Conservation (phyloP, 495 filamentous ascomycete genomes). For the Neurospora sp. region DNA sequence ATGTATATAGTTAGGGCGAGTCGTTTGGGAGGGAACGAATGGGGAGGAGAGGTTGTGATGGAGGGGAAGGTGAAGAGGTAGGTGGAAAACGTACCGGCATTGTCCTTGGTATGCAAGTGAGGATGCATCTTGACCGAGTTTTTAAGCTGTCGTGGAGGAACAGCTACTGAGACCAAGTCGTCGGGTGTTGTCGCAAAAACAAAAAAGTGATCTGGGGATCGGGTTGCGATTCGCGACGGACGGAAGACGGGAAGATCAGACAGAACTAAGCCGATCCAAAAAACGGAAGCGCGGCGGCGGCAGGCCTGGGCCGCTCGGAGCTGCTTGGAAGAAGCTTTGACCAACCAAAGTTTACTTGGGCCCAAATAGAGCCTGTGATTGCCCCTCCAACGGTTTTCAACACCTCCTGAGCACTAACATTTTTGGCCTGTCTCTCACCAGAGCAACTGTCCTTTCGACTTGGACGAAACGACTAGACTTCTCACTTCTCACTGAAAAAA, state of each 20-base stretch:
- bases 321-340: slow-evolving; percentile 16
- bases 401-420: neutral
- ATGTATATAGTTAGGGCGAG: no score
- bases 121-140: slow-evolving; percentile 76
- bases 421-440: neutral
- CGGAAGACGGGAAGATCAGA: neutral
- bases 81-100: slow-evolving; percentile 50
- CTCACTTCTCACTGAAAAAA: neutral
- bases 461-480: neutral
- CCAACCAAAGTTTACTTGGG: neutral
- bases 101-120: slow-evolving; percentile 85
- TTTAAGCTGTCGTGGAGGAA: neutral
- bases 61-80: neutral
- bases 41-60: no score
- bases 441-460: neutral
- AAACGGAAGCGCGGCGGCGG: neutral
- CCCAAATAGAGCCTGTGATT: neutral
- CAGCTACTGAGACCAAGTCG: neutral
- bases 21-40: no score
- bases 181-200: neutral
- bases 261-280: neutral
- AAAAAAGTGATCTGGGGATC: neutral
- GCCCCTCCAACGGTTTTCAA: neutral
- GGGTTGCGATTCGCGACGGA: neutral
- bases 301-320: neutral